Conservation (phyloP, 257 asterid species). For the Fraxinus quadrangulata region DNA sequence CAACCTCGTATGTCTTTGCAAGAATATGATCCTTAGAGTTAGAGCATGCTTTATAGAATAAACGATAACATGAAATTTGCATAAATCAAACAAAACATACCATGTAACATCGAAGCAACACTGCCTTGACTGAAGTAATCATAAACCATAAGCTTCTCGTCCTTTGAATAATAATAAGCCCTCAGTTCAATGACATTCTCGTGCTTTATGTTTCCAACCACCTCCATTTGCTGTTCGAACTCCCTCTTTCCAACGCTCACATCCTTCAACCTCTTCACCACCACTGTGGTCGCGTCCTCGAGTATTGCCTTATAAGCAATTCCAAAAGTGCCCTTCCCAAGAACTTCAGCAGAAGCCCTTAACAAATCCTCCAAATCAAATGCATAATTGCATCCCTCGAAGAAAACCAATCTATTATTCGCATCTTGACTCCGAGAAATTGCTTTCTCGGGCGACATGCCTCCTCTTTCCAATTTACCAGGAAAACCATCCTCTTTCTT, state of each 20-base stretch:
- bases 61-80: neutral
- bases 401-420: constrained; percentile 71
- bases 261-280: constrained; percentile 91
- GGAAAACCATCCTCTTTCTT: constrained; percentile 50
- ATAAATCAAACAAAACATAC: constrained; percentile 44
- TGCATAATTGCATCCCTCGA: constrained; percentile 83
- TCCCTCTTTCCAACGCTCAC: constrained; percentile 83
- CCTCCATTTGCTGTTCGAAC: constrained; percentile 83
- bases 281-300: constrained; percentile 82
- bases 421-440: constrained; percentile 72
- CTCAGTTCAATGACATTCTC: constrained; percentile 83
- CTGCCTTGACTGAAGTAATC: constrained; percentile 79
- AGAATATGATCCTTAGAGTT: neutral
- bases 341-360: constrained; percentile 95
- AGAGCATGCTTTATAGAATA: neutral
- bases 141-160: constrained; percentile 92
- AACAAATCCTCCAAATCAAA: constrained; percentile 91
- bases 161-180: constrained; percentile 94
- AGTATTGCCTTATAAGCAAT: constrained; percentile 81
- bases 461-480: constrained; percentile 70
- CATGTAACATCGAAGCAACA: constrained; percentile 78
- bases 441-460: constrained; percentile 76
- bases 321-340: constrained; percentile 92
- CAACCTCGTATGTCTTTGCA: neutral
- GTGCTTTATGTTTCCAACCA: constrained; percentile 76